A percentile compares a stretch with the other conserved stretches of the same genome.
Evolutionary conservation across 768 basidiomycete genomes (phyloP).

Genomic region (Heimioporus sp.): DNA sequence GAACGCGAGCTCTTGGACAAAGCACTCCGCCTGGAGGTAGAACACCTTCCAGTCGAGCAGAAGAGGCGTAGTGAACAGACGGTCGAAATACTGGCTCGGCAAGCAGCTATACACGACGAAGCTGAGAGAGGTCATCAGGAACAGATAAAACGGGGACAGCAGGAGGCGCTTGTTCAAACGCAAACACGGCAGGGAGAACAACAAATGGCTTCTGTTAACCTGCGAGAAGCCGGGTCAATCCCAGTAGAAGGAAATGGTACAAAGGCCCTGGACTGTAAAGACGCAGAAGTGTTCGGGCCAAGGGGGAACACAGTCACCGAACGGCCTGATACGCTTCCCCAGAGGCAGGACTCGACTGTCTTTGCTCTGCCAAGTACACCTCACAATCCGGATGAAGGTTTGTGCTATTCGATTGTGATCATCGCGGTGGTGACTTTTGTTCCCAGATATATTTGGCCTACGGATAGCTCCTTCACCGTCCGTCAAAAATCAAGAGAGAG

Average conservation of each 20-base stretch:
- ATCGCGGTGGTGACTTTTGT: conserved; percentile 3
- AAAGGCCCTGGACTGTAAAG: neutral
- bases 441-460: conserved; percentile 58
- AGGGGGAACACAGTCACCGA: neutral
- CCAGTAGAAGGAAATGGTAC: neutral
- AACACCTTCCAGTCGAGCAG: conserved; percentile 25
- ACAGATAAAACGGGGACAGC: conserved; percentile 10
- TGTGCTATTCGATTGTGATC: conserved; percentile 1
- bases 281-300: neutral
- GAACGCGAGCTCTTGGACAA: conserved; percentile 29
- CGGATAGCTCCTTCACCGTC: conserved; percentile 35
- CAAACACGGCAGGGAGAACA: neutral
- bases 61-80: conserved; percentile 30
- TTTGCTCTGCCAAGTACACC: neutral
- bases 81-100: conserved; percentile 6
- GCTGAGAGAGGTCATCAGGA: conserved; percentile 24
- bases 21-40: conserved; percentile 34
- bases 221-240: conserved; percentile 1
- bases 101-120: conserved; percentile 18
- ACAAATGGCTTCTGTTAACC: neutral
- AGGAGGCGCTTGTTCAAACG: neutral
- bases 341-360: neutral
- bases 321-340: neutral
- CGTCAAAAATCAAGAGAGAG: conserved; percentile 38
- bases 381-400: conserved; percentile 24